A percentile compares a stretch with the other conserved stretches of the same genome.
Conservation (phyloP, 768 basidiomycete genomes). For the Hysterangium stoloniferum region DNA sequence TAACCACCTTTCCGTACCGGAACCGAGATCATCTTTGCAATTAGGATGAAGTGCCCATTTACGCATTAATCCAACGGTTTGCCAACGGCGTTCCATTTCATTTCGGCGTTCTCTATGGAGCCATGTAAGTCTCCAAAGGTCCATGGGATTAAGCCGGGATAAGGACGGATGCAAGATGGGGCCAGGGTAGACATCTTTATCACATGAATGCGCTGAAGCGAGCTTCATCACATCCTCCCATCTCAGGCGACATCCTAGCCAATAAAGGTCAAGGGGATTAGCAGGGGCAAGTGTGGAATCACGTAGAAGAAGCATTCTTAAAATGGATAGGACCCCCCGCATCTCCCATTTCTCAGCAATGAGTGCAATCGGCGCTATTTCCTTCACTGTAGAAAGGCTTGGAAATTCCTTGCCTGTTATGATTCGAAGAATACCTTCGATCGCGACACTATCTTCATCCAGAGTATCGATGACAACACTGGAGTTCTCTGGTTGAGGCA, state of each 20-base stretch:
- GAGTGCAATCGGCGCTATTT: constrained; percentile 42
- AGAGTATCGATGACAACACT: constrained; percentile 20
- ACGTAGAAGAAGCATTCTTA: constrained; percentile 45
- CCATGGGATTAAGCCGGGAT: no score
- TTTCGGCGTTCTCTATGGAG: no score
- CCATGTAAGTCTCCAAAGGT: no score
- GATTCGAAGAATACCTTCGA: constrained; percentile 54
- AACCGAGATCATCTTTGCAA: no score
- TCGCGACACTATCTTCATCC: constrained; percentile 47
- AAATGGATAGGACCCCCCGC: constrained; percentile 51
- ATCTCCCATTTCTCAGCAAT: constrained; percentile 67
- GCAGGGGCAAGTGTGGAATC: constrained; percentile 15
- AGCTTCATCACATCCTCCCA: constrained; percentile 49
- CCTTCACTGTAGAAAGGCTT: constrained; percentile 40
- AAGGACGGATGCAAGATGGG: no score
- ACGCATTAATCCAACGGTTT: no score
- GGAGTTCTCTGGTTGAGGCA: neutral
- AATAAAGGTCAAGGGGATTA: constrained; percentile 42
- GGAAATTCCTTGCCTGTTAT: constrained; percentile 49
- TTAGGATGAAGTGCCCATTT: no score
- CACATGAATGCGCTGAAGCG: constrained; percentile 41
- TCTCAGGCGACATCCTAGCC: constrained; percentile 46
- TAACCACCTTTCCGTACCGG: no score
- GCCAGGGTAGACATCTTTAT: no score
- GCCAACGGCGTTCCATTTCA: no score